Evolutionary conservation across 805 yeast species (phyloP).

Genomic region (Wickerhamiella slavikovae): DNA sequence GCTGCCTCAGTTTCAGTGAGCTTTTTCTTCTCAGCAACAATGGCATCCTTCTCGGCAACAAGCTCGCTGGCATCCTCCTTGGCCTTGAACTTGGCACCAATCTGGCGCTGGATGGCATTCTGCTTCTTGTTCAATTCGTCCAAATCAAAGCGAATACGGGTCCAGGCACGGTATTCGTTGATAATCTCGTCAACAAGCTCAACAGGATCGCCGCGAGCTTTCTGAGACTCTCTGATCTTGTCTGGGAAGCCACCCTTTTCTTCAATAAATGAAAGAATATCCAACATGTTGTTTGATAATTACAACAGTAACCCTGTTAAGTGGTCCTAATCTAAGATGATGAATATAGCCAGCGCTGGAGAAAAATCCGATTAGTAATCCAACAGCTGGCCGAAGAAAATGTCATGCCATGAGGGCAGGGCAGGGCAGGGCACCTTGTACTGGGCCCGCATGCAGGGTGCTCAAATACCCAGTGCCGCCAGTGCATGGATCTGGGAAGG

Average conservation of each 20-base stretch:
- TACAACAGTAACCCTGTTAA: neutral
- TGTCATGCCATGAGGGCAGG: too few species aligned
- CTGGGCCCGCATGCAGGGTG: too few species aligned
- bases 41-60: slow-evolving; percentile 56
- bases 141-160: slow-evolving; percentile 67
- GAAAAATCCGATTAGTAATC: too few species aligned
- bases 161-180: slow-evolving; percentile 81
- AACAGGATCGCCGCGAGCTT: slow-evolving; percentile 83
- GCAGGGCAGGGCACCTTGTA: too few species aligned
- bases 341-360: too few species aligned
- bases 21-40: slow-evolving; percentile 48
- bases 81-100: slow-evolving; percentile 79
- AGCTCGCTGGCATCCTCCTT: slow-evolving; percentile 86
- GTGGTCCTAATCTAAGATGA: too few species aligned
- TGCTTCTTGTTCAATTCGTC: slow-evolving; percentile 78
- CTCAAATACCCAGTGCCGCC: too few species aligned
- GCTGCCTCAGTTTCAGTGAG: slow-evolving; percentile 50
- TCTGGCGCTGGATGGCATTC: slow-evolving; percentile 80
- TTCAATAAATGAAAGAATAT: slow-evolving; percentile 73
- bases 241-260: slow-evolving; percentile 97
- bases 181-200: slow-evolving; percentile 93
- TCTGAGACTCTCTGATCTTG: slow-evolving; percentile 67
- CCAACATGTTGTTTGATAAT: slow-evolving; percentile 40
- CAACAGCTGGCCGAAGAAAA: too few species aligned
- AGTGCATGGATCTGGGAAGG: too few species aligned